Percentiles rank a stretch among this genome's conserved stretches.
Conservation (phyloP, 2,329 filamentous ascomycete species). For the Xylaria sp. region DNA sequence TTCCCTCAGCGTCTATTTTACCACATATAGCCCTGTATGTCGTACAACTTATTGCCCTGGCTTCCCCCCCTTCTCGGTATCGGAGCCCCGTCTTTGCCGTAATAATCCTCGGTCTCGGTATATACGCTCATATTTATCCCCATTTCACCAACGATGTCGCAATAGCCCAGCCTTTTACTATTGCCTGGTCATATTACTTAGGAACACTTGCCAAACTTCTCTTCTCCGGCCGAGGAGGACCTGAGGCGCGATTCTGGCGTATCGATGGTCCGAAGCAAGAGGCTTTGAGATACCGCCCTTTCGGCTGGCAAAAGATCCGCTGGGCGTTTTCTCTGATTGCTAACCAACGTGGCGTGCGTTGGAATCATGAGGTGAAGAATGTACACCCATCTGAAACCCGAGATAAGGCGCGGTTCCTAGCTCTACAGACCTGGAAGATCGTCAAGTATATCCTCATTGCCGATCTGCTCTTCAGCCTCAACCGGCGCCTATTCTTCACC, state of each 20-base stretch:
- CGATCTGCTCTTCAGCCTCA: neutral
- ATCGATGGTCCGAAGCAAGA: neutral
- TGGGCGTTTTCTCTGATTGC: conserved; percentile 13
- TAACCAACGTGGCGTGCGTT: conserved; percentile 17
- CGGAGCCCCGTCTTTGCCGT: neutral
- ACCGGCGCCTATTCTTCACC: conserved; percentile 1
- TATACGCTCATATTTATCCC: conserved; percentile 2
- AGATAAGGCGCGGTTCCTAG: neutral
- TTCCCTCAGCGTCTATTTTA: neutral
- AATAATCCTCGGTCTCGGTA: neutral
- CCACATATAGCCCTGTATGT: conserved; percentile 5
- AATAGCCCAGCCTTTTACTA: neutral
- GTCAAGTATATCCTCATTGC: neutral
- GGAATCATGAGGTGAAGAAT: conserved; percentile 25
- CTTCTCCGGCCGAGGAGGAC: neutral
- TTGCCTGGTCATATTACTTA: neutral
- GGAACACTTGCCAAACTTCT: conserved; percentile 1
- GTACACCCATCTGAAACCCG: neutral
- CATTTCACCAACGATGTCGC: conserved; percentile 12
- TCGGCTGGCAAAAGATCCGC: conserved; percentile 10
- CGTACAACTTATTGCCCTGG: neutral
- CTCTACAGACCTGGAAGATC: neutral
- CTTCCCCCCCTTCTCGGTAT: neutral
- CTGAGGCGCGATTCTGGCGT: neutral
- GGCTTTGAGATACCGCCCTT: neutral